A percentile compares a stretch with the other conserved stretches of the same genome.
Evolutionary conservation across 768 basidiomycete genomes (phyloP).

Genomic region (Postia placenta): DNA sequence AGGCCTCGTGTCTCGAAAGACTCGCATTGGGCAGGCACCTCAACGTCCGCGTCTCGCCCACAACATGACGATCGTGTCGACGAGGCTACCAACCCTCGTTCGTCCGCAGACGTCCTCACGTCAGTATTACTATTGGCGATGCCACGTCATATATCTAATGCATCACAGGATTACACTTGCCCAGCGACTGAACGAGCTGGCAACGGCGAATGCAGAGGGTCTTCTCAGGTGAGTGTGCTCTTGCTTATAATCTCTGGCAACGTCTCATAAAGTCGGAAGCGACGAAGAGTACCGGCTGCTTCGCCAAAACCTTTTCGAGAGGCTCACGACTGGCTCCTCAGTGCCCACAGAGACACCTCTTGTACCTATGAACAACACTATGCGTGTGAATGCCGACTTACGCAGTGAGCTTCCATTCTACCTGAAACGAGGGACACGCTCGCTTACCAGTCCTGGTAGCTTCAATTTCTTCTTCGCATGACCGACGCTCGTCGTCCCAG

Average conservation of each 20-base stretch:
- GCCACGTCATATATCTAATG: slow-evolving; percentile 9
- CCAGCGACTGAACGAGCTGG: slow-evolving; percentile 75
- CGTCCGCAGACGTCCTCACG: slow-evolving; percentile 29
- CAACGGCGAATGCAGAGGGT: slow-evolving; percentile 74
- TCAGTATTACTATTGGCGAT: slow-evolving; percentile 19
- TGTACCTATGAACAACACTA: slow-evolving; percentile 41
- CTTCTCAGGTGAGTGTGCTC: slow-evolving; percentile 40
- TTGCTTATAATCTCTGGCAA: not conserved
- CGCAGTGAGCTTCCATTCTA: slow-evolving; percentile 10
- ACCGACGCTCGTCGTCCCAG: slow-evolving; percentile 17
- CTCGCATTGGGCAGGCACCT: slow-evolving; percentile 4
- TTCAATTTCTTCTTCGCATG: slow-evolving; percentile 14
- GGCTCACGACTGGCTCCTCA: slow-evolving; percentile 52
- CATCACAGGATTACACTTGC: slow-evolving; percentile 62
- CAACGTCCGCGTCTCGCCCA: slow-evolving; percentile 11
- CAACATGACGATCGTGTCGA: slow-evolving; percentile 8
- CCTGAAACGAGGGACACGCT: slow-evolving; percentile 11
- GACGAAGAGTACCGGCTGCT: slow-evolving; percentile 84
- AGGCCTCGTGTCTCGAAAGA: slow-evolving; percentile 7
- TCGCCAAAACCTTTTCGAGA: slow-evolving; percentile 79
- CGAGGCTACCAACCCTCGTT: slow-evolving; percentile 12
- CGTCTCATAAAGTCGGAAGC: slow-evolving; percentile 29
- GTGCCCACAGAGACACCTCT: slow-evolving; percentile 60
- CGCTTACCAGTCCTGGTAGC: not conserved
- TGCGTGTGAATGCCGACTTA: slow-evolving; percentile 7